Evolutionary conservation across 2,329 filamentous ascomycete species (phyloP).

Genomic region (Fusarium secorum): DNA sequence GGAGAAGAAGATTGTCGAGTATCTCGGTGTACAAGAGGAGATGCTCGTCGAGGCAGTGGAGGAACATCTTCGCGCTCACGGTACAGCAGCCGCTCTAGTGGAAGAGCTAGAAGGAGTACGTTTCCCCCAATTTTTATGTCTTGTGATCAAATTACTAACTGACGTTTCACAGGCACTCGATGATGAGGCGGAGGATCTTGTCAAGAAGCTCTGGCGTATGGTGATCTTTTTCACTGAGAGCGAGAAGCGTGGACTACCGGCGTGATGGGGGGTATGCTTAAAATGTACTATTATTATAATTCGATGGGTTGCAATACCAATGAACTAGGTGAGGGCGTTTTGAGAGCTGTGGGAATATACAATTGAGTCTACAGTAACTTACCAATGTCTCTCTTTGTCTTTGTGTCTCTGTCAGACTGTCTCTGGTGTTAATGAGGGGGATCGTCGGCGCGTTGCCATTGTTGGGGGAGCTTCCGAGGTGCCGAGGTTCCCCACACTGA

Average conservation of each 20-base stretch:
- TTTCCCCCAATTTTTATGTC: constrained; percentile 32
- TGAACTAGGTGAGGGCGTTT: constrained; percentile 10
- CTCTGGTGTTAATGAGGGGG: constrained; percentile 15
- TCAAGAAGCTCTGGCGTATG: constrained; percentile 98
- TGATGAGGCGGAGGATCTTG: constrained; percentile 91
- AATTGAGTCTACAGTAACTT: neutral
- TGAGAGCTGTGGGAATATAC: constrained; percentile 17
- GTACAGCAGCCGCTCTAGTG: constrained; percentile 79
- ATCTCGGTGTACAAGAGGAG: constrained; percentile 94
- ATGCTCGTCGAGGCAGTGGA: constrained; percentile 93
- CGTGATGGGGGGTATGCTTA: constrained; percentile 51
- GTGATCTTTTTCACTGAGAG: constrained; percentile 97
- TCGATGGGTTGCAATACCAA: constrained; percentile 22
- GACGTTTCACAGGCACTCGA: constrained; percentile 73
- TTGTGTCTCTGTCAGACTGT: neutral
- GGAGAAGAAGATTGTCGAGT: constrained; percentile 98
- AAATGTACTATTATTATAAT: constrained; percentile 34
- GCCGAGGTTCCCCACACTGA: constrained; percentile 45
- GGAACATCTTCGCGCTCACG: constrained; percentile 80
- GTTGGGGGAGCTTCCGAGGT: constrained; percentile 35
- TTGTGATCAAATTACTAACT: constrained; percentile 21
- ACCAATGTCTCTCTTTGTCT: neutral
- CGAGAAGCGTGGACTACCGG: constrained; percentile 85
- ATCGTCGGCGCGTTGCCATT: constrained; percentile 15
- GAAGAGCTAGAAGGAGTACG: constrained; percentile 84